These are phyloP conservation scores for Globisporangium parvum DNA, from an alignment of 352 stramenopile species.

Conservation along the genomic window DNA sequence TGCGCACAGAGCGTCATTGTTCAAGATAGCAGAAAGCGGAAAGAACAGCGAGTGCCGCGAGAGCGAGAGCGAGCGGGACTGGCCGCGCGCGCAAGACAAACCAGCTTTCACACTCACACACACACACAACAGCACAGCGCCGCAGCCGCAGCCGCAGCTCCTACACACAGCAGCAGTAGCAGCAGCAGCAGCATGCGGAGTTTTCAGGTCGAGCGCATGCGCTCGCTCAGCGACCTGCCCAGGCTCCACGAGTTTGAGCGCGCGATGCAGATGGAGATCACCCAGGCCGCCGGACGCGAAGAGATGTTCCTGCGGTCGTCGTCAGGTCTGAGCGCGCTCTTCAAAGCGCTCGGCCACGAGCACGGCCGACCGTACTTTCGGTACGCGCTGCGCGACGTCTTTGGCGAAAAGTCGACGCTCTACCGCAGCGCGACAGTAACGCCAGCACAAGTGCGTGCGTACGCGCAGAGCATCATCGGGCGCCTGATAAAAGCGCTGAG, in stretches of 20 bases:
- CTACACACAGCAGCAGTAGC: background rate
- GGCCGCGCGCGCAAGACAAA: too few species aligned
- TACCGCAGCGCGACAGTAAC: slow-evolving; percentile 28
- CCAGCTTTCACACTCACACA: background rate
- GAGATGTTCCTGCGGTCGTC: slow-evolving; percentile 77
- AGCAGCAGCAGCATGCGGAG: slow-evolving; percentile 3
- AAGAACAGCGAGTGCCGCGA: background rate
- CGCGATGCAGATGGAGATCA: slow-evolving; percentile 62
- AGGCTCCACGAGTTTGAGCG: slow-evolving; percentile 57
- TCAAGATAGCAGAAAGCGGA: background rate
- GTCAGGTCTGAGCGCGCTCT: slow-evolving; percentile 59
- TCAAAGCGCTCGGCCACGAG: slow-evolving; percentile 64
- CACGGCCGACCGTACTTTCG: slow-evolving; percentile 76
- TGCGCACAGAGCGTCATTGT: too few species aligned
- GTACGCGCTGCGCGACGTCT: slow-evolving; percentile 71
- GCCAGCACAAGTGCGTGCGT: slow-evolving; percentile 37
- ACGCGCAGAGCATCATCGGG: slow-evolving; percentile 58
- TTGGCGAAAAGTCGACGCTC: slow-evolving; percentile 54
- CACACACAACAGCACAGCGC: too few species aligned
- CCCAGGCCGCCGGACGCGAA: slow-evolving; percentile 48
- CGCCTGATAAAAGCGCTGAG: slow-evolving; percentile 66
- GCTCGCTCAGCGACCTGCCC: slow-evolving; percentile 38
- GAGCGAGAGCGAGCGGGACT: background rate
- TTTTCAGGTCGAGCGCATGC: slow-evolving; percentile 15
- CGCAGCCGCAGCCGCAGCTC: background rate